Conservation (phyloP, 805 yeast genomes). For the Clavispora santaluciae region DNA sequence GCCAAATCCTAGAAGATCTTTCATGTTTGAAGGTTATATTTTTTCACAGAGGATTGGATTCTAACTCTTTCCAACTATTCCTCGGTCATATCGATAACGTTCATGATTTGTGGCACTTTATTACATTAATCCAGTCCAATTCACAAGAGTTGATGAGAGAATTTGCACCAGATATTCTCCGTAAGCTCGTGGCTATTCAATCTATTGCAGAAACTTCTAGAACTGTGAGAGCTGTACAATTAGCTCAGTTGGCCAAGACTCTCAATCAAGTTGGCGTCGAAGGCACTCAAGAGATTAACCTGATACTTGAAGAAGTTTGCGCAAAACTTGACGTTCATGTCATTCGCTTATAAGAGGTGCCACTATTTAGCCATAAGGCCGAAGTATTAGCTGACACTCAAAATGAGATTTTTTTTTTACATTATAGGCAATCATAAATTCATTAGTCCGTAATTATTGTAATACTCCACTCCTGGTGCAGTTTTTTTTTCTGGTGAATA, state of each 20-base stretch:
- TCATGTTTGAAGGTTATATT: slow-evolving; percentile 23
- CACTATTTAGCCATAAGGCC: too few relatives aligned
- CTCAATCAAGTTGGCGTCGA: background rate
- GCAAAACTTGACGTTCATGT: background rate
- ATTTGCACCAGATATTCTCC: slow-evolving; percentile 16
- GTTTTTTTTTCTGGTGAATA: too few relatives aligned
- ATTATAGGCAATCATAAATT: background rate
- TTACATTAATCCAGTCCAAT: slow-evolving; percentile 15
- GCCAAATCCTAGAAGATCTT: slow-evolving; percentile 18
- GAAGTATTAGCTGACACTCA: too few relatives aligned
- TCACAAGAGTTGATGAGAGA: slow-evolving; percentile 11
- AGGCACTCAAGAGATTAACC: background rate
- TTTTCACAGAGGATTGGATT: slow-evolving; percentile 20
- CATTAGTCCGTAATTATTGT: background rate
- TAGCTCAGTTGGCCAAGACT: slow-evolving; percentile 15
- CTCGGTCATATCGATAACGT: slow-evolving; percentile 18
- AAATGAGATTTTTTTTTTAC: too few relatives aligned
- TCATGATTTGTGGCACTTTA: slow-evolving; percentile 26
- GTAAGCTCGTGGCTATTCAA: slow-evolving; percentile 16
- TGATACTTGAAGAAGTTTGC: background rate
- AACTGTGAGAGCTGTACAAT: slow-evolving; percentile 14
- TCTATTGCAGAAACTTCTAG: slow-evolving; percentile 3
- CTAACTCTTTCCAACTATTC: slow-evolving; percentile 17
- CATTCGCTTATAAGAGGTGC: background rate
- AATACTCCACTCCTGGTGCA: too few relatives aligned